Evolutionary conservation across 2,329 filamentous ascomycete species (phyloP).

Genomic region (Penicillium sp.): DNA sequence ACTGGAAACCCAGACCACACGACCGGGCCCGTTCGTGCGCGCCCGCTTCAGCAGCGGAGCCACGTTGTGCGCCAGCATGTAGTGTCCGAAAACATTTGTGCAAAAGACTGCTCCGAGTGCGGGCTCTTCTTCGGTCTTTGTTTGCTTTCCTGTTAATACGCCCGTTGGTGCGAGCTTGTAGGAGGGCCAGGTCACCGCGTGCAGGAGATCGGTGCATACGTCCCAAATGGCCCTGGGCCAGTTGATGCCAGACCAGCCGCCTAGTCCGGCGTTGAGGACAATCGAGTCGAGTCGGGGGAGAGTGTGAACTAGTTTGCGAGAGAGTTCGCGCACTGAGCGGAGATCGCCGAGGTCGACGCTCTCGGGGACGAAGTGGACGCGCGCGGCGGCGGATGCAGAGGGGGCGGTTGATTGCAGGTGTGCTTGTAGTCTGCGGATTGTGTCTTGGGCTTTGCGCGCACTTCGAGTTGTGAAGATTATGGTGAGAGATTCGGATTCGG

Average conservation of each 20-base stretch:
- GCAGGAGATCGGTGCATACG: slow-evolving; percentile 61
- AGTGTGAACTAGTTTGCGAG: slow-evolving; percentile 48
- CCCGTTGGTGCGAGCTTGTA: slow-evolving; percentile 68
- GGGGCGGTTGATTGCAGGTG: slow-evolving; percentile 54
- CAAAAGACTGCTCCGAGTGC: slow-evolving; percentile 78
- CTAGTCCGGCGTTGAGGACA: slow-evolving; percentile 84
- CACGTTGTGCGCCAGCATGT: slow-evolving; percentile 78
- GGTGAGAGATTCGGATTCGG: slow-evolving; percentile 66
- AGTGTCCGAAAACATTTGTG: slow-evolving; percentile 94
- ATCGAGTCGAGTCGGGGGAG: slow-evolving; percentile 73
- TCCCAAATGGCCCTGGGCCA: slow-evolving; percentile 61
- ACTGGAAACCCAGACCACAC: slow-evolving; percentile 84
- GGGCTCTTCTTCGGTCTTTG: slow-evolving; percentile 47
- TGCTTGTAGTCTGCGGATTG: slow-evolving; percentile 61
- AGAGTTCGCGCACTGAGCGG: slow-evolving; percentile 54
- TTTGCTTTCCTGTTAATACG: slow-evolving; percentile 54
- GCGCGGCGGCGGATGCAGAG: slow-evolving; percentile 41
- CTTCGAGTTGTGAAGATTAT: slow-evolving; percentile 83
- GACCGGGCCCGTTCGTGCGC: slow-evolving; percentile 49
- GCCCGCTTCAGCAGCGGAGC: slow-evolving; percentile 66
- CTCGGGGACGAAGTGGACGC: slow-evolving; percentile 55
- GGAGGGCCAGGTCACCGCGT: slow-evolving; percentile 70
- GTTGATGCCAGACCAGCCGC: slow-evolving; percentile 77
- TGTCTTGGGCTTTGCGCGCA: slow-evolving; percentile 69
- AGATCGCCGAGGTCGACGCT: slow-evolving; percentile 58